Conservation (phyloP, 306 rosid species). For the Quercus variabilis region DNA sequence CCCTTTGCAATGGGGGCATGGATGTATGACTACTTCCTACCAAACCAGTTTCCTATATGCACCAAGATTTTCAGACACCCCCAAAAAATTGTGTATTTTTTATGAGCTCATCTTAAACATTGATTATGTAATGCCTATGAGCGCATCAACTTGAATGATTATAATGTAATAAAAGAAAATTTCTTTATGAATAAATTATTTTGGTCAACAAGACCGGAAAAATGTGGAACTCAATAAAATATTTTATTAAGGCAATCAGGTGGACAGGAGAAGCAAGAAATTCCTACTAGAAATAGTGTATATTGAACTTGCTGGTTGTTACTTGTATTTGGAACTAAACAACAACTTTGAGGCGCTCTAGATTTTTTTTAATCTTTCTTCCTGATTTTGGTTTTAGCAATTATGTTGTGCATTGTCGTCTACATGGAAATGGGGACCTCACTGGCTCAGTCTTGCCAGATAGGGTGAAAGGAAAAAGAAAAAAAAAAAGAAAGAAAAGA, state of each 20-base stretch:
- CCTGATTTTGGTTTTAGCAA: too few relatives aligned
- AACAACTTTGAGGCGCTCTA: neutral
- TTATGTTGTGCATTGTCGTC: too few relatives aligned
- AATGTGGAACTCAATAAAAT: neutral
- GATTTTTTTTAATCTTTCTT: too few relatives aligned
- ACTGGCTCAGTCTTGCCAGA: too few relatives aligned
- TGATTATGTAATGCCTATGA: too few relatives aligned
- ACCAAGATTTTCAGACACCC: neutral
- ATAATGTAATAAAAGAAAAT: too few relatives aligned
- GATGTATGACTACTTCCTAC: neutral
- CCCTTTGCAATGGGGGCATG: neutral
- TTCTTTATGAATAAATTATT: too few relatives aligned
- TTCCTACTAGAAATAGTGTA: neutral
- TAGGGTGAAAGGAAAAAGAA: neutral
- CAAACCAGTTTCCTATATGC: neutral
- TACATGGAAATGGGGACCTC: too few relatives aligned
- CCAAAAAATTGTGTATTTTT: too few relatives aligned
- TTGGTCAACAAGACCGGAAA: neutral
- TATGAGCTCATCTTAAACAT: too few relatives aligned
- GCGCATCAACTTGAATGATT: too few relatives aligned
- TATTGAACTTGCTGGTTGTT: neutral
- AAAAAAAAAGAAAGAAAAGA: neutral
- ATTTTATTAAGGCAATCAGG: too few relatives aligned
- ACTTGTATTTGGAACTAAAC: neutral
- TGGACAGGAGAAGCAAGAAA: neutral